Evolutionary conservation across 2,329 filamentous ascomycete species (phyloP).

Genomic region (Aureobasidium sp.): DNA sequence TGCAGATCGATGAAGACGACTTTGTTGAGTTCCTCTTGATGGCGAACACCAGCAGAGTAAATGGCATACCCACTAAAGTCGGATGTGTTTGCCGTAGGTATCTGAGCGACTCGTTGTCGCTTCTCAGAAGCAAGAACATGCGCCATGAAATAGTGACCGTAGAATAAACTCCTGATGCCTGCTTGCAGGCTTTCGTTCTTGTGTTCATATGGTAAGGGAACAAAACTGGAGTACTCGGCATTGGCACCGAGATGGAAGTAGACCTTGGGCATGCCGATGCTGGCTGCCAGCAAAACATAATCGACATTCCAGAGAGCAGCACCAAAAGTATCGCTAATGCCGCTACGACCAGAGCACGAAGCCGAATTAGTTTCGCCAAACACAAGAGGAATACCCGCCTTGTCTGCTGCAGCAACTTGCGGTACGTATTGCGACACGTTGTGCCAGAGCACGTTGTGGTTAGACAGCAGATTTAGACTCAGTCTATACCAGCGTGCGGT

Average conservation of each 20-base stretch:
- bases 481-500: constrained; percentile 16
- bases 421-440: constrained; percentile 19
- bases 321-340: constrained; percentile 24
- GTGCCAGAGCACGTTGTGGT: constrained; percentile 18
- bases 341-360: constrained; percentile 22
- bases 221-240: constrained; percentile 20
- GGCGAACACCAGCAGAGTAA: not conserved
- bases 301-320: constrained; percentile 25
- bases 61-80: constrained; percentile 8
- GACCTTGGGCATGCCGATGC: constrained; percentile 22
- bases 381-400: constrained; percentile 18
- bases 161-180: not conserved
- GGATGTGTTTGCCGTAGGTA: not conserved
- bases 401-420: constrained; percentile 17
- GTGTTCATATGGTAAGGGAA: not conserved
- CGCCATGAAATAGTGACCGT: constrained; percentile 14
- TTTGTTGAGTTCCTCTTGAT: not conserved
- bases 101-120: not conserved
- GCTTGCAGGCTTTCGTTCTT: not conserved
- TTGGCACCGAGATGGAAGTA: constrained; percentile 23
- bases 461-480: constrained; percentile 19
- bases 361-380: constrained; percentile 29
- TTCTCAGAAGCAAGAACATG: constrained; percentile 11
- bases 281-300: constrained; percentile 22
- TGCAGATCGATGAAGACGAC: constrained; percentile 8